A percentile compares a stretch with the other conserved stretches of the same genome.
phyloP scores from a whole-genome alignment of 2,329 filamentous ascomycete genomes.

The Phyllosticta citribraziliensis region DNA sequence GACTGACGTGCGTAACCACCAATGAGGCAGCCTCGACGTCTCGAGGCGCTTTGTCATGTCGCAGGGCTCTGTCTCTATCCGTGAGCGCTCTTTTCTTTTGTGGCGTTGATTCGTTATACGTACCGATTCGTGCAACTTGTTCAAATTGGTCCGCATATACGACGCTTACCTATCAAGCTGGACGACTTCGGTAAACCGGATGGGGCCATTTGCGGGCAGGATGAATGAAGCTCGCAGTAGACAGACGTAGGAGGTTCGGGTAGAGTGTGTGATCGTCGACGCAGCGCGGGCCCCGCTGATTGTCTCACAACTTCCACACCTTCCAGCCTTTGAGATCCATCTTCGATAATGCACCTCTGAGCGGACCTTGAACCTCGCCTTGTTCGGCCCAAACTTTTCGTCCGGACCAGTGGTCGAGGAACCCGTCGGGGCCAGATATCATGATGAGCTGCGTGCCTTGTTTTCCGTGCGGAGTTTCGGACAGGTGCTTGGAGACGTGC shows the following conservation, averaged over 20 bases:
- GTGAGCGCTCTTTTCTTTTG: background rate
- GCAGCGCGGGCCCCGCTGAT: background rate
- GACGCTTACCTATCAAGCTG: background rate
- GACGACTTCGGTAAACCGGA: background rate
- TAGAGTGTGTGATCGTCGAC: background rate
- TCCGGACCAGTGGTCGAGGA: constrained; percentile 71
- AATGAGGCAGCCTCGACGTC: background rate
- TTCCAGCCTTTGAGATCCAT: constrained; percentile 50
- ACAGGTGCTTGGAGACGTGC: constrained; percentile 22
- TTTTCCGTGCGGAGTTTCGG: constrained; percentile 2
- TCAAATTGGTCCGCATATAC: background rate
- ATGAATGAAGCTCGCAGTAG: background rate
- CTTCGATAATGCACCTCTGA: constrained; percentile 57
- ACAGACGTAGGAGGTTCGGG: background rate
- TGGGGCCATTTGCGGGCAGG: background rate
- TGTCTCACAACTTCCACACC: constrained; percentile 46
- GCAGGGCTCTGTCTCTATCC: background rate
- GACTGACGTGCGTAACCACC: background rate
- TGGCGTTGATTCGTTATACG: background rate
- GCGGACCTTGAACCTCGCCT: constrained; percentile 61
- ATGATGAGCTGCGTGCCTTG: constrained; percentile 49
- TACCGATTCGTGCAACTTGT: background rate
- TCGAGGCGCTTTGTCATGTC: background rate
- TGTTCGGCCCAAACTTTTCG: constrained; percentile 67
- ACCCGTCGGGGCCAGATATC: constrained; percentile 85